Evolutionary conservation across 805 yeast genomes (phyloP).

Genomic region (Hanseniaspora hatyaiensis): DNA sequence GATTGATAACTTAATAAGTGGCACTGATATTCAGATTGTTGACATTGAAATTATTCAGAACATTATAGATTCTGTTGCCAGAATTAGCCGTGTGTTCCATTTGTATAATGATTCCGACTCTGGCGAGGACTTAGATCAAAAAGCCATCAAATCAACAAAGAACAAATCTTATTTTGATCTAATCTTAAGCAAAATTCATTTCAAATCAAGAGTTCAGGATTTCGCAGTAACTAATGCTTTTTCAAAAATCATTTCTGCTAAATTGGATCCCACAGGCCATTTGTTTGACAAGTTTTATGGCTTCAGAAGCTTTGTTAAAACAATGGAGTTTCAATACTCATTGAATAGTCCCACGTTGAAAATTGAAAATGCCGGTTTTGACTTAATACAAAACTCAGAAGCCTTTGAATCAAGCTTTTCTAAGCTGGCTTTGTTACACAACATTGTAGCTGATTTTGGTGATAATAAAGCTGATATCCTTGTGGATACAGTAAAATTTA

Average conservation of each 20-base stretch:
- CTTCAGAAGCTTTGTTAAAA: constrained; percentile 21
- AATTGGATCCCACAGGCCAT: constrained; percentile 23
- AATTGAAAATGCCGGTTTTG: background rate
- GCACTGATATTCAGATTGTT: background rate
- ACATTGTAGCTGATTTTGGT: constrained; percentile 19
- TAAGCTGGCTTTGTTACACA: constrained; percentile 19
- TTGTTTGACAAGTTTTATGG: constrained; percentile 15
- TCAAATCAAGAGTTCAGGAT: constrained; percentile 4
- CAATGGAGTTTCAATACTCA: constrained; percentile 12
- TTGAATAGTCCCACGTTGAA: background rate
- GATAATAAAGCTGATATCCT: background rate
- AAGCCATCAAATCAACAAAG: too few relatives aligned
- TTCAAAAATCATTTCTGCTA: constrained; percentile 16
- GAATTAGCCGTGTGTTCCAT: background rate
- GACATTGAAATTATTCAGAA: constrained; percentile 2
- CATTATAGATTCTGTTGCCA: background rate
- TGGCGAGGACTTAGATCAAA: too few relatives aligned
- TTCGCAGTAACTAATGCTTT: constrained; percentile 6
- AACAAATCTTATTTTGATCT: background rate
- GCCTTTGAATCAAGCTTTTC: constrained; percentile 5
- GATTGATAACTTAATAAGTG: constrained; percentile 6
- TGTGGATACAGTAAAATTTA: background rate
- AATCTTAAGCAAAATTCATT: background rate
- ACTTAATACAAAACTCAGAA: constrained; percentile 3
- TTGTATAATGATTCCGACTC: too few relatives aligned